Percentiles rank a stretch among this genome's conserved stretches.
These are phyloP conservation scores for Austroboletus festivus DNA, from an alignment of 768 basidiomycete genomes.

Conservation along the genomic window DNA sequence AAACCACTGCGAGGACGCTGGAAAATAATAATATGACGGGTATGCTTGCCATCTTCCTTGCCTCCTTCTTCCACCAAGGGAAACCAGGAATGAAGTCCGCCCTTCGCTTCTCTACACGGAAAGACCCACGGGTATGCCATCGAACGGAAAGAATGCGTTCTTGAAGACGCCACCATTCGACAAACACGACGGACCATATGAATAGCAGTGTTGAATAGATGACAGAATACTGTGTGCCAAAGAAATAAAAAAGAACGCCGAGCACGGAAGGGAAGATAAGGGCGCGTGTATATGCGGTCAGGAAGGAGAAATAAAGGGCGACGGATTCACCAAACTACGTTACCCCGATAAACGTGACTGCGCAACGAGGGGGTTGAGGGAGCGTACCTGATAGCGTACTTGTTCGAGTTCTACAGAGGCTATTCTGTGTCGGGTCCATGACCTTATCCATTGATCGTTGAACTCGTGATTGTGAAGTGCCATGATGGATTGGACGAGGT, in stretches of 20 bases:
- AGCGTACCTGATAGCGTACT: conserved; percentile 68
- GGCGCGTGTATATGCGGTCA: conserved; percentile 77
- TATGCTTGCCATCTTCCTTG: conserved; percentile 61
- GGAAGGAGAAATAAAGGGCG: conserved; percentile 87
- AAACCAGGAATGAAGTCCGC: conserved; percentile 54
- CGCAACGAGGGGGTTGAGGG: neutral
- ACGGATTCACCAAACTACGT: conserved; percentile 73
- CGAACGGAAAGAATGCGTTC: conserved; percentile 80
- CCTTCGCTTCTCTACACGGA: conserved; percentile 71
- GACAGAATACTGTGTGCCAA: conserved; percentile 70
- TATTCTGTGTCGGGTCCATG: conserved; percentile 67
- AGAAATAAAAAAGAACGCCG: conserved; percentile 67
- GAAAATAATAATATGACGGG: conserved; percentile 77
- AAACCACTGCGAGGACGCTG: conserved; percentile 58
- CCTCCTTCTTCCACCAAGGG: conserved; percentile 73
- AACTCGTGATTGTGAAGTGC: conserved; percentile 81
- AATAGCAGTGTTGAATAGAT: conserved; percentile 71
- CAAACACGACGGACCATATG: conserved; percentile 83
- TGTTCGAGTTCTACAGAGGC: conserved; percentile 62
- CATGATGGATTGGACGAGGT: conserved; percentile 77
- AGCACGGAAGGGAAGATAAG: conserved; percentile 73
- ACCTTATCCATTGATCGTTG: conserved; percentile 74
- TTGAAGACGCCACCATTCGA: conserved; percentile 89
- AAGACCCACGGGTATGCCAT: conserved; percentile 77
- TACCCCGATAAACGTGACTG: neutral